These are phyloP conservation scores for Pugionium dolabratum DNA, from an alignment of 345 rosid genomes.

Conservation along the genomic window DNA sequence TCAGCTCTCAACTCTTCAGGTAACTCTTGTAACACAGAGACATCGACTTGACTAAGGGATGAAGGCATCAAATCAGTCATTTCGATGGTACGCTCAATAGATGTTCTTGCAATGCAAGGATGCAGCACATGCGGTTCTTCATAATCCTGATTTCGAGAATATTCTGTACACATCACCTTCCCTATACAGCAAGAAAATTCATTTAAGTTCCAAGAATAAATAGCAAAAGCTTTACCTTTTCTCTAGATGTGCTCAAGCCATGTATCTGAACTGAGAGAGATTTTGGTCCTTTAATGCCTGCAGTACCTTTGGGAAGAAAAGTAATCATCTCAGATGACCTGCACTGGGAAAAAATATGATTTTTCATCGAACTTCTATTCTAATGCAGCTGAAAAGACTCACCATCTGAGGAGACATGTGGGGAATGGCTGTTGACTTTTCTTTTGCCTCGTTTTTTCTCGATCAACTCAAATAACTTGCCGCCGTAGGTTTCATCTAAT, in stretches of 20 bases:
- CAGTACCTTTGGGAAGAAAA: slow-evolving; percentile 8
- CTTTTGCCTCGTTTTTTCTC: slow-evolving; percentile 51
- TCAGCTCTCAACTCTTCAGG: slow-evolving; percentile 78
- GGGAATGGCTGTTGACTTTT: slow-evolving; percentile 32
- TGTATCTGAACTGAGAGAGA: slow-evolving; percentile 37
- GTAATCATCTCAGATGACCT: neutral
- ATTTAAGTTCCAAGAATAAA: slow-evolving; percentile 9
- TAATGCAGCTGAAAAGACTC: slow-evolving; percentile 28
- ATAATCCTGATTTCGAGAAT: slow-evolving; percentile 21
- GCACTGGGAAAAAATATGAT: neutral
- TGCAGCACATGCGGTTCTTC: slow-evolving; percentile 9
- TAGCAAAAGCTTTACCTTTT: slow-evolving; percentile 47
- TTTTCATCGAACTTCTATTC: neutral
- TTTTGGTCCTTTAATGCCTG: slow-evolving; percentile 26
- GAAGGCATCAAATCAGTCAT: slow-evolving; percentile 65
- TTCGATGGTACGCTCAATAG: slow-evolving; percentile 36
- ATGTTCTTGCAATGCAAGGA: slow-evolving; percentile 34
- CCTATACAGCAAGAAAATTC: neutral
- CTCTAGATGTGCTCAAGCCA: slow-evolving; percentile 30
- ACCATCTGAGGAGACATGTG: slow-evolving; percentile 44
- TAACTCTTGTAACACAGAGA: slow-evolving; percentile 71
- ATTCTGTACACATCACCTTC: no score
- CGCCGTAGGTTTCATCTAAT: slow-evolving; percentile 77
- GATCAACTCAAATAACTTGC: slow-evolving; percentile 62
- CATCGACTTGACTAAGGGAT: slow-evolving; percentile 82